Base-by-base conservation (phyloP, 306 rosid genomes). In the Benincasa hispida region DNA sequence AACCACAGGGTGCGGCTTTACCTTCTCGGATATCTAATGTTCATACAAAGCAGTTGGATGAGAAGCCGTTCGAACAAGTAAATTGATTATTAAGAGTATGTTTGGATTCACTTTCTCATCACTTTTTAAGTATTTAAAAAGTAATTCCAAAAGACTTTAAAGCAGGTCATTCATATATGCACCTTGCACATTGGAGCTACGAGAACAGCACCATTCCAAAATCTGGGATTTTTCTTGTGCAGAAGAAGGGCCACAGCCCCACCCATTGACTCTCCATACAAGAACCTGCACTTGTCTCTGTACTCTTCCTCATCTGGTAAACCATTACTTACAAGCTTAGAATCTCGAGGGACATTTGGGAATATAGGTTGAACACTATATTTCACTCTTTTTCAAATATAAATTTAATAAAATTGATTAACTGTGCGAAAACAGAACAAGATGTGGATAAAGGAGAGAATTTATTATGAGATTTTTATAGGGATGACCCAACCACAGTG, bases 181-280 rank as follows among this genome's bases (percentile, higher is more conserved):
- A 93, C 99, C 88, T 94, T 94, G 74, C 96, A 94, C 99, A 94
- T 92, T 24, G 99, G 97, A 30, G 97, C 99, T 56, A 89, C 90
- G 34, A 94, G 91, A 87, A 94, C 65, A 17, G 97, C 89, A 56
- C 97, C 99, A 32, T 92, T 83, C 95, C 97, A 94, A 73, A 87
- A 87, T 8, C 86, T 15, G 24, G 93, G 92, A 37, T 89, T 82
- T 76, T 79, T 92, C 80, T 76, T 88, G 83, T 94, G 99, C 78
- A 94, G 74, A 4, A 90, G 61, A 39, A 94, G 76, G 77, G 90
- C 58, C 53, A 92, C 96, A 10, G 93, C 90, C 32, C 96, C 99
- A 77, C 99, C 99, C 99, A 92, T 94, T 47, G 99, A 90, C 61
- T 94, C 99, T 58, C 99, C 97, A 53, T 90, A 92, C 83, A 94